Evolutionary conservation across 176 grass and related monocot genomes (phyloP).

Genomic region (Ananas comosus): DNA sequence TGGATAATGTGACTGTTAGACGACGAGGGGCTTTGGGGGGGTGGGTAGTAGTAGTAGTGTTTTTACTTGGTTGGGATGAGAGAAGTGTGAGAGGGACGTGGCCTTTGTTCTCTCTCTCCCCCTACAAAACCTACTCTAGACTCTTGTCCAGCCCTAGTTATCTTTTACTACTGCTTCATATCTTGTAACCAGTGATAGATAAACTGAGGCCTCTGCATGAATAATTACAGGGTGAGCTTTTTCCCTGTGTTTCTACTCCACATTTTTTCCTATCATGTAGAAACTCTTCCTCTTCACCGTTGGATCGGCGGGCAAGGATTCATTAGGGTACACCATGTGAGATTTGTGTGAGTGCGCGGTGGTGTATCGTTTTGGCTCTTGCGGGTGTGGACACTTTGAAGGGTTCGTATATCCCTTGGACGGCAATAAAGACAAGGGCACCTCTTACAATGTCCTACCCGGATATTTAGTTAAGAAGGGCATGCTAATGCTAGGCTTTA

Average conservation of each 20-base stretch:
- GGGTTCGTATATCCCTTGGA: not conserved
- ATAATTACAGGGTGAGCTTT: not conserved
- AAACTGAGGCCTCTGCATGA: not conserved
- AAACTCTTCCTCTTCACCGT: conserved; percentile 8
- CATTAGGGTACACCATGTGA: not conserved
- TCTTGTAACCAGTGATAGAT: conserved; percentile 10
- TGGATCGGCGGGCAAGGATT: conserved; percentile 3
- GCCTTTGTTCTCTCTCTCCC: conserved; percentile 31
- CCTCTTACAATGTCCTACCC: conserved; percentile 76
- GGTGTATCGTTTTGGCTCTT: not conserved
- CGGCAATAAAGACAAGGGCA: conserved; percentile 68
- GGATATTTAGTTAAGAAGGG: conserved; percentile 69
- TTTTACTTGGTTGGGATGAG: conserved; percentile 32
- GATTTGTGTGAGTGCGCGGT: conserved; percentile 6
- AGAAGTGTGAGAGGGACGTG: conserved; percentile 34
- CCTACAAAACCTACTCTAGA: conserved; percentile 19
- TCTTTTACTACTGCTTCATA: not conserved
- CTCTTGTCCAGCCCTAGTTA: not conserved
- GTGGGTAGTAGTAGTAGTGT: conserved; percentile 28
- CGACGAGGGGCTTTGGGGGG: conserved; percentile 31
- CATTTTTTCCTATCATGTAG: conserved; percentile 4
- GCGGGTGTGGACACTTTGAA: not conserved
- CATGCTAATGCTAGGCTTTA: conserved; percentile 30
- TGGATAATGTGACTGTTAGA: conserved; percentile 60
- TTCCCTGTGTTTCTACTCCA: conserved; percentile 12